Conservation (phyloP, 2,329 filamentous ascomycete genomes). For the Neonectria punicea region DNA sequence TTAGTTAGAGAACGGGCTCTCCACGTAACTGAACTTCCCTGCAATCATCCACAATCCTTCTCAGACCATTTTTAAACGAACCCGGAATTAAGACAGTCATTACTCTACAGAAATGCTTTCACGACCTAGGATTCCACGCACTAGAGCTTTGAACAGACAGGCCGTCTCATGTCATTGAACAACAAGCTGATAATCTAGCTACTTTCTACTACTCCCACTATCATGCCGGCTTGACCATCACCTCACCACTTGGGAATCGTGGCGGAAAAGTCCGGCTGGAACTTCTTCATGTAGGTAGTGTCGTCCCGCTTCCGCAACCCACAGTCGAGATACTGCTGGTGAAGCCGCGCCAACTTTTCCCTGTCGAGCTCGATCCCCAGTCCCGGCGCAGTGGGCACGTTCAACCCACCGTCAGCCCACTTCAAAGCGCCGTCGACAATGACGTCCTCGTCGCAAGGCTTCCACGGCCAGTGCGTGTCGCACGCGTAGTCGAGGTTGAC, state of each 20-base stretch:
- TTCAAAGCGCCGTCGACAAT: constrained; percentile 49
- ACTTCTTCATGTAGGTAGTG: constrained; percentile 51
- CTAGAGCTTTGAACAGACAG: background rate
- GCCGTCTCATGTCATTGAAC: background rate
- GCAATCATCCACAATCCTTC: background rate
- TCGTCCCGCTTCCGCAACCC: constrained; percentile 51
- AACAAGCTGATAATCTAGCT: background rate
- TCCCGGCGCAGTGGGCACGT: constrained; percentile 49
- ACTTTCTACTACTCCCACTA: background rate
- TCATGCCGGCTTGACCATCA: background rate
- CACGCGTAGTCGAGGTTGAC: constrained; percentile 55
- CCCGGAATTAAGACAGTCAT: background rate
- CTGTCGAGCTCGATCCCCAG: constrained; percentile 53
- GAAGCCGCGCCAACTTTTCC: constrained; percentile 47
- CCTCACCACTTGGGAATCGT: constrained; percentile 48
- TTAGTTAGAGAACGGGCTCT: background rate
- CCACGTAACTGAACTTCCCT: background rate
- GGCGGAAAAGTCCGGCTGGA: constrained; percentile 48
- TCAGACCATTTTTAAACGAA: background rate
- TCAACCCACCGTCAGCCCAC: constrained; percentile 50
- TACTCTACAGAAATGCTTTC: background rate
- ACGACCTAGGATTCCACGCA: background rate
- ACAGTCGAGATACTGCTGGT: constrained; percentile 52
- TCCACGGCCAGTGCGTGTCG: constrained; percentile 58
- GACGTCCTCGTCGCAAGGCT: constrained; percentile 54